A percentile compares a stretch with the other conserved stretches of the same genome.
Evolutionary conservation across 176 grass and related monocot genomes (phyloP).

Genomic region (Eragrostis curvula): DNA sequence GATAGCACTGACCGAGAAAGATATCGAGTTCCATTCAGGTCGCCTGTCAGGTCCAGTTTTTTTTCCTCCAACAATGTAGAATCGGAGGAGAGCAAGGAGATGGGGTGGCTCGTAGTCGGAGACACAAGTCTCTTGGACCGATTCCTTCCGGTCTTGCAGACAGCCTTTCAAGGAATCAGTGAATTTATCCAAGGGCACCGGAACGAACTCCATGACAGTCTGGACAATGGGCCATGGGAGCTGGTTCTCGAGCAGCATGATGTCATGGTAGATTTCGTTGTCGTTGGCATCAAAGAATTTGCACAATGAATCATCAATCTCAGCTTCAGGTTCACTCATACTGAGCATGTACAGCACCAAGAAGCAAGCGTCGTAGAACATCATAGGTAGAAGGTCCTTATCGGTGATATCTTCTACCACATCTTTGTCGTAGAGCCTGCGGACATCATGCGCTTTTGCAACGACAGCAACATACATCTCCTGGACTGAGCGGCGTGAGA

Average conservation of each 20-base stretch:
- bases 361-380: slow-evolving; percentile 21
- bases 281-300: not conserved
- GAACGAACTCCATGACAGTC: not conserved
- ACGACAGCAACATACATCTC: not conserved
- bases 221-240: not conserved
- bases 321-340: not conserved
- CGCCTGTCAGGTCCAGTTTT: not conserved
- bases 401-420: not conserved
- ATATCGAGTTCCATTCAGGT: not conserved
- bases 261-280: not conserved
- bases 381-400: not conserved
- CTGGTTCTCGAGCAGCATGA: slow-evolving; percentile 16
- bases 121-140: not conserved
- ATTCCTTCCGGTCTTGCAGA: too few relatives aligned
- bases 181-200: not conserved
- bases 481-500: not conserved
- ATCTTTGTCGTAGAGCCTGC: not conserved
- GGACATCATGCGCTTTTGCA: not conserved
- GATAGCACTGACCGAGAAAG: not conserved
- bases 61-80: not conserved
- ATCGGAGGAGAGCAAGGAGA: slow-evolving; percentile 16
- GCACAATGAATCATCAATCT: not conserved
- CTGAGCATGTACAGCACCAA: slow-evolving; percentile 9
- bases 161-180: not conserved
- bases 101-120: not conserved